Evolutionary conservation across 305 asterid species (phyloP).

Genomic region (Fraxinus baroniana): DNA sequence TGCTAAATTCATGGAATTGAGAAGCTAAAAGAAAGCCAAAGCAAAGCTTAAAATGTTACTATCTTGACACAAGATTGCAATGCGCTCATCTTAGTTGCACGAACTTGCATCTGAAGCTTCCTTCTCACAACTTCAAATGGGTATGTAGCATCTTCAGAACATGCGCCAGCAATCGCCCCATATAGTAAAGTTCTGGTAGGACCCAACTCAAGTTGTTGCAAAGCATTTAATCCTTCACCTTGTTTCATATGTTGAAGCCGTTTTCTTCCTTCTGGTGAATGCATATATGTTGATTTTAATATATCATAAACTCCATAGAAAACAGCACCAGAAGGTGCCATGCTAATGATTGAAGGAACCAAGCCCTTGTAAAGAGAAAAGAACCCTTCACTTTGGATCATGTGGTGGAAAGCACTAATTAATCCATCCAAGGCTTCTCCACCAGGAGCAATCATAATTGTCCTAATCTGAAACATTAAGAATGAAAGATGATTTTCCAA

Average conservation of each 20-base stretch:
- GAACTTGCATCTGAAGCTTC: conserved; percentile 93
- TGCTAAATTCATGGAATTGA: too few relatives aligned
- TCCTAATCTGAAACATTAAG: too few relatives aligned
- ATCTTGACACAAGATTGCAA: neutral
- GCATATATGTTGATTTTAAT: conserved; percentile 74
- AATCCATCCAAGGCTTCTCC: too few relatives aligned
- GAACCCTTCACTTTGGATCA: conserved; percentile 41
- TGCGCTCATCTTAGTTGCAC: conserved; percentile 72
- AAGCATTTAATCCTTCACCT: conserved; percentile 63
- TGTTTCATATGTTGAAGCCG: conserved; percentile 34
- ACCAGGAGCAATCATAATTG: too few relatives aligned
- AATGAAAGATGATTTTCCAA: too few relatives aligned
- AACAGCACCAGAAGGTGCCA: conserved; percentile 98
- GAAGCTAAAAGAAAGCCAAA: too few relatives aligned
- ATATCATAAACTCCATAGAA: conserved; percentile 93
- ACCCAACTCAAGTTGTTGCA: conserved; percentile 89
- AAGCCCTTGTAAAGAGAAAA: conserved; percentile 90
- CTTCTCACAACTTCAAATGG: conserved; percentile 98
- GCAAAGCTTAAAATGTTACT: too few relatives aligned
- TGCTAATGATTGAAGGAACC: conserved; percentile 86
- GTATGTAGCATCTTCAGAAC: conserved; percentile 93
- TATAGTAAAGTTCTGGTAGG: conserved; percentile 68
- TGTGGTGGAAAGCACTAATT: too few relatives aligned
- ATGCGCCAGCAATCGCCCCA: conserved; percentile 93
- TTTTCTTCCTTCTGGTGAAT: conserved; percentile 71